Evolutionary conservation across 331 rosid genomes (phyloP), one percentile per base, ranked within the genome.

Genomic region (Erythrophleum ivorense): DNA sequence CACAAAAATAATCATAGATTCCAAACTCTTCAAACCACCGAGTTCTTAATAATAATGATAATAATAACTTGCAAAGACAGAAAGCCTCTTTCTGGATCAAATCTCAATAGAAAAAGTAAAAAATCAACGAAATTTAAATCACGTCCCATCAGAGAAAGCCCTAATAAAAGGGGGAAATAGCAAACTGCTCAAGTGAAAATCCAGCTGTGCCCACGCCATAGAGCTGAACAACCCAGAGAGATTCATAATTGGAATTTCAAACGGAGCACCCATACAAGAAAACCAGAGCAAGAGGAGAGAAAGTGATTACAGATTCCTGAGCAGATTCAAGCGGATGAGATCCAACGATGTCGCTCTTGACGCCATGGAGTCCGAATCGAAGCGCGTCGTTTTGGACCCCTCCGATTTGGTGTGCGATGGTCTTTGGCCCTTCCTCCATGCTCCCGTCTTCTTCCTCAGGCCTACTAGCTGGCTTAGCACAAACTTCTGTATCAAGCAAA

Each of bases 361-460:
- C 91, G 36, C 93, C 92, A 4, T 92, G 90, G 14, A 91, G 89
- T 4, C 97, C 97, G 66, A 90, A 92, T 3, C 97, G 93, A 69
- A 91, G 91, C 3, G 91, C 92, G 7, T 92, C 98, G 75, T 88
- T 91, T 62, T 89, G 94, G 74, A 89, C 80, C 29, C 95, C 95
- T 85, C 97, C 95, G 85, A 91, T 91, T 91, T 94, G 89, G 88
- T 91, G 98, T 7, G 90, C 83, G 13, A 92, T 87, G 34, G 83
- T 86, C 94, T 89, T 92, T 75, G 85, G 65, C 21, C 76, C 89
- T 82, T 94, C 95, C 88, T 79, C 80, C 83, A 84, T 84, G 0
- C 13, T 38, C 53, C 33, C 69, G 34, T 78, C 58, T 15, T 67
- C 53, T 55, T 3, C 45, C 6, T 24, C 57, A 65, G 71, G 29